phyloP scores from a whole-genome alignment of 2,329 filamentous ascomycete species.

The Exophiala calicioides region DNA sequence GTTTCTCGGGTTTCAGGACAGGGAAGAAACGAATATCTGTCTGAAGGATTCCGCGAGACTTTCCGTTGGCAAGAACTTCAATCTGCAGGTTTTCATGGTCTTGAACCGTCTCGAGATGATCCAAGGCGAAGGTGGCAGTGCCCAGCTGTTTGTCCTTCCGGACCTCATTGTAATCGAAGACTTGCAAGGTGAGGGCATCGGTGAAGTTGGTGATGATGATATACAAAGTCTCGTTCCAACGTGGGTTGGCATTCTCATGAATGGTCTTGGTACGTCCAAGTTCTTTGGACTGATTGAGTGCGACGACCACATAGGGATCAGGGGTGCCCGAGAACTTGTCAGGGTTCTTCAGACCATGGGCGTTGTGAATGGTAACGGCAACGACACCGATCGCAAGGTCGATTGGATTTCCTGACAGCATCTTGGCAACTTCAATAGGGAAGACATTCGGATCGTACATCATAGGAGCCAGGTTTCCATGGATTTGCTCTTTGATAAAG shows the following conservation, averaged over 20 bases:
- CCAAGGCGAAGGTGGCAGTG: conserved; percentile 78
- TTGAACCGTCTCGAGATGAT: conserved; percentile 73
- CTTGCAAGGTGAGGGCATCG: conserved; percentile 78
- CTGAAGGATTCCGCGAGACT: conserved; percentile 75
- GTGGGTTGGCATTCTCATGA: conserved; percentile 78
- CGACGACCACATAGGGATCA: conserved; percentile 85
- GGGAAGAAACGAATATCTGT: conserved; percentile 94
- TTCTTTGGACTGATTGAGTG: conserved; percentile 77
- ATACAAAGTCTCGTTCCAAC: conserved; percentile 97
- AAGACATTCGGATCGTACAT: conserved; percentile 99
- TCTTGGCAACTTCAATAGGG: conserved; percentile 97
- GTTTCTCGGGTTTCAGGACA: conserved; percentile 71
- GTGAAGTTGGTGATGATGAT: conserved; percentile 90
- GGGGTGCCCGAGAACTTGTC: conserved; percentile 91
- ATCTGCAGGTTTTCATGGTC: conserved; percentile 83
- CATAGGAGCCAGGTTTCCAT: conserved; percentile 90
- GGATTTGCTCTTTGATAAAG: conserved; percentile 96
- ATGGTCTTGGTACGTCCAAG: conserved; percentile 88
- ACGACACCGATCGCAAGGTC: conserved; percentile 95
- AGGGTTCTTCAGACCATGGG: conserved; percentile 87
- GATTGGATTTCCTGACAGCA: conserved; percentile 89
- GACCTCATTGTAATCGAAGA: conserved; percentile 93
- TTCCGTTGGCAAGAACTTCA: conserved; percentile 81
- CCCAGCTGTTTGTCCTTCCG: conserved; percentile 97
- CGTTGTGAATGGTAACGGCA: conserved; percentile 86